phyloP scores from a whole-genome alignment of 805 yeast genomes.

The Yarrowia phangngaensis region DNA sequence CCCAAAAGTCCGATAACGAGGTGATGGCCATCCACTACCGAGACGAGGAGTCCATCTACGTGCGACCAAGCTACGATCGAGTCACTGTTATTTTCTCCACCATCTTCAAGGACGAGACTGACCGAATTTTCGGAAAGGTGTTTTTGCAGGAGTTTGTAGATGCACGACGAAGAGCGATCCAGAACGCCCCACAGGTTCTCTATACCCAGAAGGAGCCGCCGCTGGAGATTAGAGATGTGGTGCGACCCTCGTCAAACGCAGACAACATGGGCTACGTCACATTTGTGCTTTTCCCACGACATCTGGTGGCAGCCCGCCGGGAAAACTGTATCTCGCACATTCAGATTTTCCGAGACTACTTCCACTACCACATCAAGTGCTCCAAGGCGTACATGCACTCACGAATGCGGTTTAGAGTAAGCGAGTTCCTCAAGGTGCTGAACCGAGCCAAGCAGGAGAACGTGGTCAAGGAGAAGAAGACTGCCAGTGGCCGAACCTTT shows the following conservation, averaged over 20 bases:
- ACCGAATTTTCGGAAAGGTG: constrained; percentile 50
- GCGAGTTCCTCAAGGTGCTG: constrained; percentile 88
- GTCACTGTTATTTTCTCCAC: constrained; percentile 96
- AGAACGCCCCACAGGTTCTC: constrained; percentile 96
- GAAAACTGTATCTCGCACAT: constrained; percentile 89
- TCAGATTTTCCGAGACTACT: constrained; percentile 88
- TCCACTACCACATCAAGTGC: constrained; percentile 98
- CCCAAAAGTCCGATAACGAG: constrained; percentile 48
- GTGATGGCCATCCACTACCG: constrained; percentile 77
- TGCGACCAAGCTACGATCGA: constrained; percentile 90
- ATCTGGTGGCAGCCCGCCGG: constrained; percentile 64
- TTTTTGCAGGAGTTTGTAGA: constrained; percentile 73
- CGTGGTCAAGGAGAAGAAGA: constrained; percentile 70
- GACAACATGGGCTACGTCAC: constrained; percentile 57
- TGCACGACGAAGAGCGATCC: constrained; percentile 91
- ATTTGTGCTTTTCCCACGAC: constrained; percentile 50
- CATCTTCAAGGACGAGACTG: constrained; percentile 93
- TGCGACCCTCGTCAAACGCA: constrained; percentile 37
- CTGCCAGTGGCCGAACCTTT: constrained; percentile 70
- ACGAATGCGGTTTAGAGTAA: constrained; percentile 94
- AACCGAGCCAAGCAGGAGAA: constrained; percentile 96
- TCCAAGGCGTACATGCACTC: constrained; percentile 98
- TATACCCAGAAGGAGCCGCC: constrained; percentile 92
- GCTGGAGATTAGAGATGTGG: constrained; percentile 60
- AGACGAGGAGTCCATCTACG: constrained; percentile 86